Conservation (phyloP, 2,329 filamentous ascomycete genomes). For the Chaetoscypha palmicola region DNA sequence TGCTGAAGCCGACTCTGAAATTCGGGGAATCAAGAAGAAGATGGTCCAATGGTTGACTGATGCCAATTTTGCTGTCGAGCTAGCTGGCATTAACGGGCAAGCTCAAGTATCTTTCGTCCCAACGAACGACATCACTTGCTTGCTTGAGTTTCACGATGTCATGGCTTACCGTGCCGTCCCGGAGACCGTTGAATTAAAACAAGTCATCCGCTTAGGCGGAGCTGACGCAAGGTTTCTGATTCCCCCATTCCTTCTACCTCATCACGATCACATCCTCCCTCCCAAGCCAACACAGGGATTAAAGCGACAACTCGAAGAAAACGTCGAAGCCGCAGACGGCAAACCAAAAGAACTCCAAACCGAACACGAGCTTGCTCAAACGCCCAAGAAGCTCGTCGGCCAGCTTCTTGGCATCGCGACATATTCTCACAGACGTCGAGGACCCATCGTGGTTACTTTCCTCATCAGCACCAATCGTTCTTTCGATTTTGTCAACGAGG, state of each 20-base stretch:
- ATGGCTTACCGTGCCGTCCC: slow-evolving; percentile 42
- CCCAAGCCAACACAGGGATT: slow-evolving; percentile 32
- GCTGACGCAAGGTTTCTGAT: slow-evolving; percentile 42
- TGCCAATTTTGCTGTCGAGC: slow-evolving; percentile 45
- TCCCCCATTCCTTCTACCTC: slow-evolving; percentile 44
- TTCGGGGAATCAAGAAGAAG: slow-evolving; percentile 38
- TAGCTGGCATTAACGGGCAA: slow-evolving; percentile 38
- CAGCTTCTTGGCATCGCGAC: too few relatives aligned
- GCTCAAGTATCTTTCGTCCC: slow-evolving; percentile 43
- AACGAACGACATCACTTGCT: slow-evolving; percentile 40
- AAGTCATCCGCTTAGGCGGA: slow-evolving; percentile 44
- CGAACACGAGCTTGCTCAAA: slow-evolving; percentile 34
- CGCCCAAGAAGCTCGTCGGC: slow-evolving; percentile 41
- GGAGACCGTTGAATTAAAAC: slow-evolving; percentile 36
- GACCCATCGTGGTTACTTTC: too few relatives aligned
- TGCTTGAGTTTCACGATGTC: slow-evolving; percentile 40
- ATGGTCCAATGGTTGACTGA: slow-evolving; percentile 44
- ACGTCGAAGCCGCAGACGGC: slow-evolving; percentile 37
- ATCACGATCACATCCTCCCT: slow-evolving; percentile 47
- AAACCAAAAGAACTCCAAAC: slow-evolving; percentile 37
- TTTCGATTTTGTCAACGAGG: too few relatives aligned
- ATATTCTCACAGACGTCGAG: too few relatives aligned
- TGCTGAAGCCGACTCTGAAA: slow-evolving; percentile 36
- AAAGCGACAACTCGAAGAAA: slow-evolving; percentile 30
- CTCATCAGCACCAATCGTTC: too few relatives aligned